Evolutionary conservation across 495 filamentous ascomycete species (phyloP).

Genomic region (Penicillium turbatum): DNA sequence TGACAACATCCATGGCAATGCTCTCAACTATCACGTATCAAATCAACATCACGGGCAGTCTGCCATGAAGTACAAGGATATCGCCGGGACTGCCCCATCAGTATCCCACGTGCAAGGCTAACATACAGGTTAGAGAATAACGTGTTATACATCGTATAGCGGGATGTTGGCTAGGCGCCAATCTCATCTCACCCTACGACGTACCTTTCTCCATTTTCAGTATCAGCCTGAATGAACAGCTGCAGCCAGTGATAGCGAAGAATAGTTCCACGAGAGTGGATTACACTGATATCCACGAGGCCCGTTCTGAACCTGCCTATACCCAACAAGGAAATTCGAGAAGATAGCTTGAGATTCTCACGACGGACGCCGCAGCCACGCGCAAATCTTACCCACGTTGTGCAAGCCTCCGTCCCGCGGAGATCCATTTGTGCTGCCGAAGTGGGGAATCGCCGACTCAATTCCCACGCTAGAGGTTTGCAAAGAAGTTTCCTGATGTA

Average conservation of each 20-base stretch:
- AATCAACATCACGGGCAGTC: background rate
- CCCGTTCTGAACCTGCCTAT: background rate
- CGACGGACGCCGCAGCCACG: background rate
- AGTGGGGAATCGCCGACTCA: constrained; percentile 12
- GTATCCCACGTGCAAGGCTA: too few species aligned
- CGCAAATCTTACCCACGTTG: constrained; percentile 1
- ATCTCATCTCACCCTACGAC: too few species aligned
- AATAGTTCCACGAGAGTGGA: background rate
- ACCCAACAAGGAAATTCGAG: background rate
- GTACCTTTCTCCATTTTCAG: too few species aligned
- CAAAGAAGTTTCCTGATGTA: constrained; percentile 8
- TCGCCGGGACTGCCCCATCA: too few species aligned
- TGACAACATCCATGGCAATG: too few species aligned
- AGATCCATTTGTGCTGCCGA: background rate
- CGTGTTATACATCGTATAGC: too few species aligned
- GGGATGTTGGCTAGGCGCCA: too few species aligned
- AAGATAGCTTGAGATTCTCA: background rate
- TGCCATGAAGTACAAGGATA: too few species aligned
- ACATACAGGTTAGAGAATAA: too few species aligned
- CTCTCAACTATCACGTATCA: background rate
- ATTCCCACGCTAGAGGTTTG: constrained; percentile 9
- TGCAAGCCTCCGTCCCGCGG: background rate
- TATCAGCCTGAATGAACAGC: too few species aligned
- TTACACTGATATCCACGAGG: background rate
- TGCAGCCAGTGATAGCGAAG: background rate